These are phyloP conservation scores for Cryptococcus amylolentus DNA, from an alignment of 1,284 basidiomycete genomes.

Conservation along the genomic window DNA sequence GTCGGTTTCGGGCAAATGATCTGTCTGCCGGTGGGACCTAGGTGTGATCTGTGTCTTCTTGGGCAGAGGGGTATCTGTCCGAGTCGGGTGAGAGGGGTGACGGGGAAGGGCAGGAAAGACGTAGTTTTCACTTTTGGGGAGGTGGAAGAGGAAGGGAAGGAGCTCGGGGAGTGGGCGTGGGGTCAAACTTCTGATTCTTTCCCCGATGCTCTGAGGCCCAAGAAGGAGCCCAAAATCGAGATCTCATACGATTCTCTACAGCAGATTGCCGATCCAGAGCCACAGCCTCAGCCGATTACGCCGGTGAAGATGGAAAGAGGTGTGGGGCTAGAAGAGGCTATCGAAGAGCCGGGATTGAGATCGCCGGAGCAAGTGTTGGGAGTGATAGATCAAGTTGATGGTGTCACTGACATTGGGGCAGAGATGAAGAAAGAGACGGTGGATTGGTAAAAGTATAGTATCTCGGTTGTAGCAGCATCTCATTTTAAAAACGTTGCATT, in stretches of 20 bases:
- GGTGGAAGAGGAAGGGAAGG: slow-evolving; percentile 38
- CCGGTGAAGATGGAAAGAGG: slow-evolving; percentile 11
- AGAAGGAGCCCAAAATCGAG: slow-evolving; percentile 22
- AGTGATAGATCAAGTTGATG: slow-evolving; percentile 25
- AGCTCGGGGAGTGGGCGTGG: background rate
- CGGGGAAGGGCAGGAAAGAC: slow-evolving; percentile 40
- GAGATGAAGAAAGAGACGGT: slow-evolving; percentile 2
- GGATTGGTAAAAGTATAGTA: background rate
- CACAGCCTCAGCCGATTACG: background rate
- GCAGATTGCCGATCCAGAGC: slow-evolving; percentile 12
- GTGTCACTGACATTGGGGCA: slow-evolving; percentile 15
- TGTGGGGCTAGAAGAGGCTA: background rate
- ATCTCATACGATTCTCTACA: slow-evolving; percentile 12
- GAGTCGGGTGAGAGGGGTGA: slow-evolving; percentile 38
- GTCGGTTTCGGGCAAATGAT: slow-evolving; percentile 87
- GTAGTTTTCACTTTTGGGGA: slow-evolving; percentile 55
- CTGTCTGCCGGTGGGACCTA: slow-evolving; percentile 76
- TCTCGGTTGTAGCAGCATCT: background rate
- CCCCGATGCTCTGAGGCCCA: slow-evolving; percentile 18
- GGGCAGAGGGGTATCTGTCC: slow-evolving; percentile 50
- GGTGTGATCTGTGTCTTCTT: slow-evolving; percentile 69
- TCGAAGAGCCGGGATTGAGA: slow-evolving; percentile 15
- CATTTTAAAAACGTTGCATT: background rate
- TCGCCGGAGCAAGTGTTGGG: slow-evolving; percentile 19
- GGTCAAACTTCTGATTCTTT: slow-evolving; percentile 17